Percentiles rank a stretch among this genome's conserved stretches.
Evolutionary conservation across 2,329 filamentous ascomycete species (phyloP).

Genomic region (Setomelanomma holmii): DNA sequence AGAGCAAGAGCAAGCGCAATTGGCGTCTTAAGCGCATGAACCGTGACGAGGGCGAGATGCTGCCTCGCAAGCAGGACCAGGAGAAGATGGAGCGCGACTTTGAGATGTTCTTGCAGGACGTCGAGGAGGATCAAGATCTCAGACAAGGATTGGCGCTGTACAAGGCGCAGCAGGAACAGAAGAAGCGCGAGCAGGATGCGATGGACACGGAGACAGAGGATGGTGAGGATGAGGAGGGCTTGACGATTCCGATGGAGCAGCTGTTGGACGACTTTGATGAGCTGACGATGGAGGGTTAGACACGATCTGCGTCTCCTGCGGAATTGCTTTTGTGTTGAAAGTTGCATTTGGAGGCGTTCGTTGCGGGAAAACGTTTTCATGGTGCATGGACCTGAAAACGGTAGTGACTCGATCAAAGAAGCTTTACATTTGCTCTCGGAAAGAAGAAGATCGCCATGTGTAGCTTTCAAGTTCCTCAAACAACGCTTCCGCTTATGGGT

Average conservation of each 20-base stretch:
- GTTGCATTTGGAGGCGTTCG: conserved; percentile 26
- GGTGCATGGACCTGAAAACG: no score
- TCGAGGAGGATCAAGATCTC: conserved; percentile 93
- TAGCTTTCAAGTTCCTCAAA: no score
- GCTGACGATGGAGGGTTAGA: conserved; percentile 70
- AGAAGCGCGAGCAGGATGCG: conserved; percentile 65
- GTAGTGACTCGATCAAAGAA: no score
- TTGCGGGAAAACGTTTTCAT: conserved; percentile 6
- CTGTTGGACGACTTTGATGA: conserved; percentile 94
- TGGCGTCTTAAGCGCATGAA: conserved; percentile 96
- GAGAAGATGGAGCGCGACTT: conserved; percentile 91
- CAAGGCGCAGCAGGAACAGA: conserved; percentile 67
- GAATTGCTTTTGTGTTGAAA: not conserved
- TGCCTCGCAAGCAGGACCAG: conserved; percentile 86
- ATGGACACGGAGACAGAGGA: conserved; percentile 70
- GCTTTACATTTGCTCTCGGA: no score
- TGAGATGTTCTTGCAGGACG: conserved; percentile 94
- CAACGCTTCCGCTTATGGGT: no score
- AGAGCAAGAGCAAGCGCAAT: conserved; percentile 69
- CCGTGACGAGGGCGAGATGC: conserved; percentile 84
- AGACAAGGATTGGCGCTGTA: conserved; percentile 85
- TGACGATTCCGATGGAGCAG: conserved; percentile 59
- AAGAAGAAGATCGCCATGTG: no score
- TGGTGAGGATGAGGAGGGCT: conserved; percentile 63
- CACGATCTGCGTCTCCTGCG: not conserved